phyloP scores from a whole-genome alignment of 2,329 filamentous ascomycete species.

The Gnomoniopsis sp. region DNA sequence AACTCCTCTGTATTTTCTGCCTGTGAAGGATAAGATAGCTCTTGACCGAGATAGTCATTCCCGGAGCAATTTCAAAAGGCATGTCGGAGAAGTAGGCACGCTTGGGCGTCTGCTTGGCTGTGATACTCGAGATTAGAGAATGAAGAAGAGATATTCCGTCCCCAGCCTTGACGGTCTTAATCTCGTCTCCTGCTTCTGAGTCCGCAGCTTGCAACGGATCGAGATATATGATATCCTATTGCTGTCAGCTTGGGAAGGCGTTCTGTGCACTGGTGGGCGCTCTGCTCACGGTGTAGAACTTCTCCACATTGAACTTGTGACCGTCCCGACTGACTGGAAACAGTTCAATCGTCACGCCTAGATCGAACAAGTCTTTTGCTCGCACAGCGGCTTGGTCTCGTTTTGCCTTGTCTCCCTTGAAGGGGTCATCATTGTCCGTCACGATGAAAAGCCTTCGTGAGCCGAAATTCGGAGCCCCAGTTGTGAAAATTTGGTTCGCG shows the following conservation, averaged over 20 bases:
- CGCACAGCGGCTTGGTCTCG: constrained; percentile 77
- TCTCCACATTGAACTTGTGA: constrained; percentile 72
- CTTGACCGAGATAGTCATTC: constrained; percentile 83
- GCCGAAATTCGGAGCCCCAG: constrained; percentile 88
- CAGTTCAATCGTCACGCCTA: constrained; percentile 86
- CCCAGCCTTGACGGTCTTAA: constrained; percentile 63
- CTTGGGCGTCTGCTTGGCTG: constrained; percentile 83
- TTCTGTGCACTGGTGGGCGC: too few species aligned
- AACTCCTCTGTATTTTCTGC: constrained; percentile 76
- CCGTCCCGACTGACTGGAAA: constrained; percentile 79
- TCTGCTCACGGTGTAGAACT: constrained; percentile 85
- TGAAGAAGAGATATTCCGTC: constrained; percentile 77
- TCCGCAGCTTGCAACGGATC: constrained; percentile 60
- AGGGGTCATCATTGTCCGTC: constrained; percentile 89
- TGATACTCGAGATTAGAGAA: constrained; percentile 81
- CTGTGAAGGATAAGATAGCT: constrained; percentile 87
- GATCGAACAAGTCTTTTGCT: constrained; percentile 91
- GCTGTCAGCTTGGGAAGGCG: not conserved
- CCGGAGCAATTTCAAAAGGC: constrained; percentile 83
- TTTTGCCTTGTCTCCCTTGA: constrained; percentile 66
- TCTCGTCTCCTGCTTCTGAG: constrained; percentile 55
- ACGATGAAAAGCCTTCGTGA: constrained; percentile 93
- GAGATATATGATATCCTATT: constrained; percentile 85
- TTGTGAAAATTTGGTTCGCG: constrained; percentile 94
- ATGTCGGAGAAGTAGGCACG: constrained; percentile 82